Base-by-base conservation (phyloP, 257 asterid genomes). In the Scutellaria baicalensis region DNA sequence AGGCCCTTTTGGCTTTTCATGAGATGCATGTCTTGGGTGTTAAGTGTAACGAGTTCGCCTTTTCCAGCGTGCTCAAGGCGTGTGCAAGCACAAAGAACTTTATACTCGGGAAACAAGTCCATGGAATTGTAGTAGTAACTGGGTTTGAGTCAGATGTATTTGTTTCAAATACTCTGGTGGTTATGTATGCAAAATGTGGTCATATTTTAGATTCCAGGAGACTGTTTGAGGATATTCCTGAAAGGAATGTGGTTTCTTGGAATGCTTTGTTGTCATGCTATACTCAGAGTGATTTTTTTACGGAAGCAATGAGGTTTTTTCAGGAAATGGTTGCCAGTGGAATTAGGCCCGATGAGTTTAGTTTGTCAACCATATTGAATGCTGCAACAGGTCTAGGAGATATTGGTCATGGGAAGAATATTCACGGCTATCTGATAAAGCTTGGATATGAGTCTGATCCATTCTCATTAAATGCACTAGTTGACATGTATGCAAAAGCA, bases 61-160 rank as follows among this genome's bases (percentile, higher is more conserved):
- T 84, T 68, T 91, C 96, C 16, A 84, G 93, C 39, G 89, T 90
- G 68, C 93, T 90, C 79, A 90, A 90, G 72, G 94, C 96, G 1
- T 90, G 97, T 63, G 81, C 88, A 0, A 73, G 69, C 35, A 72
- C 80, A 5, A 66, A 57, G 31, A 70, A 80, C 52, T 73, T 78
- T 70, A 47, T 58, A 54, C 78, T 85, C 1, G 96, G 97, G 59
- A 82, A 61, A 67, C 90, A 86, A 76, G 86, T 86, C 66, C 96
- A 88, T 68, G 94, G 84, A 62, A 50, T 83, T 72, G 87, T 84
- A 6, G 75, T 85, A 64, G 79, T 82, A 1, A 66, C 85, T 38
- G 96, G 97, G 6, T 88, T 84, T 63, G 93, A 78, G 33, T 73
- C 83, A 1, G 94, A 90, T 76, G 85, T 83, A 12, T 90, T 70